Base-by-base conservation (phyloP, 1,284 basidiomycete species). In the Rhodotorula sp. region DNA sequence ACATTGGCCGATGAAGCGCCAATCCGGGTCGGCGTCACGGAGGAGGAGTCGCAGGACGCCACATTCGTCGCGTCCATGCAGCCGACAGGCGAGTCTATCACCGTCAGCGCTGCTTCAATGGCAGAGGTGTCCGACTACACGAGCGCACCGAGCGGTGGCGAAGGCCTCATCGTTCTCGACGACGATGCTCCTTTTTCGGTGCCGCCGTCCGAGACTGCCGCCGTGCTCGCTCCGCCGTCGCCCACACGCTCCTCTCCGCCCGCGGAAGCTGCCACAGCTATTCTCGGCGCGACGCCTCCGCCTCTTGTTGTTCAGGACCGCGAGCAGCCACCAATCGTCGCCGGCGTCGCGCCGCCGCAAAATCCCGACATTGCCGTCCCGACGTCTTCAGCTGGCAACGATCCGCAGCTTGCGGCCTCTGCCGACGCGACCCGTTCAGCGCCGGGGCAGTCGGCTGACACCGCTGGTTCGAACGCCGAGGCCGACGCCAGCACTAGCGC, bases 291-390 rank as follows among this genome's bases (percentile, higher is more conserved):
- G 14, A 61, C 70, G n/a, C 64, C 64, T 21, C 64, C 68, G 25
- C 58, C 53, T 19, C 59, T 42, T n/a, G 27, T 7, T 16, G 23
- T 0, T 1, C 17, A 21, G 8, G 21, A 17, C 12, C 44, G 21
- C 8, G 27, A 25, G 48, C 56, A 57, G n/a, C 10, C 52, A 3
- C 52, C 50, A 14, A 61, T 71, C 42, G 44, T 59, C 14, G 49
- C 57, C 23, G 70, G 66, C 42, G 45, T 64, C 4, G 66, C 70
- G 1, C 70, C 70, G 23, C 70, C 70, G 3, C 53, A 48, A 44
- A 67, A 71, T 42, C 48, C 66, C 8, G 53, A 27, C 0, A 9
- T 41, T 7, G 19, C 46, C 17, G 16, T 17, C 27, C 55, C 23
- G 8, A 16, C 46, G 25, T 12, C 34, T n/a, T 16, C 46, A 23